These are phyloP conservation scores for Aciculosporium take DNA, from an alignment of 2,329 filamentous ascomycete species.

Conservation along the genomic window DNA sequence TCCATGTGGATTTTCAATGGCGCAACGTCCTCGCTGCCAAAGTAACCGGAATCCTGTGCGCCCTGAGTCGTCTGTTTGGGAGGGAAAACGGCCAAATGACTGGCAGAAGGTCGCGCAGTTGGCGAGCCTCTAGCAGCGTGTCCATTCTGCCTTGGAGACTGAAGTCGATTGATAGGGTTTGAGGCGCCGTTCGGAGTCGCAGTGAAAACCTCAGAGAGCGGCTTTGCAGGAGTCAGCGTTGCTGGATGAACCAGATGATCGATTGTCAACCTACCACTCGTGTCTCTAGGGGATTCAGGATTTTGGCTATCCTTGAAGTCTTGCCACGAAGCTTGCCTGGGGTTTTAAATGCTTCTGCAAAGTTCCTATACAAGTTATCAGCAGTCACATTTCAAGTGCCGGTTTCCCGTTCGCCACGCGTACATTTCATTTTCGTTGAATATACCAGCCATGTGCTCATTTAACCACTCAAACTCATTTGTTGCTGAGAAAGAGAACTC, in stretches of 20 bases:
- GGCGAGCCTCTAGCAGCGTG: constrained; percentile 28
- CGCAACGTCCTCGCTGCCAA: constrained; percentile 44
- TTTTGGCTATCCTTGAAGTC: constrained; percentile 59
- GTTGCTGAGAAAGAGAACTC: constrained; percentile 86
- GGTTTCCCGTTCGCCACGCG: constrained; percentile 7
- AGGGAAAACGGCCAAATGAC: constrained; percentile 17
- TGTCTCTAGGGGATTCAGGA: constrained; percentile 39
- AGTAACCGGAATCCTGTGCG: constrained; percentile 52
- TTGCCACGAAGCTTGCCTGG: constrained; percentile 72
- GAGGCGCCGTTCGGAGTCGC: constrained; percentile 41
- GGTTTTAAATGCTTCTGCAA: constrained; percentile 92
- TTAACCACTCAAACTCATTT: constrained; percentile 95
- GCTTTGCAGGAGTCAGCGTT: constrained; percentile 27
- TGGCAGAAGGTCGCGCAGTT: constrained; percentile 19
- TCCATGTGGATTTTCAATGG: constrained; percentile 13
- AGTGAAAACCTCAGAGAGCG: constrained; percentile 44
- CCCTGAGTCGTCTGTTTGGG: constrained; percentile 14
- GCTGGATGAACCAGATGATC: neutral
- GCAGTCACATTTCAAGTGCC: neutral
- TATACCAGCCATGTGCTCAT: constrained; percentile 94
- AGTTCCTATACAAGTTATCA: constrained; percentile 45
- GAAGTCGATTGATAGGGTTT: constrained; percentile 33
- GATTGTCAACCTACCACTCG: constrained; percentile 43
- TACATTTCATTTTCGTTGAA: constrained; percentile 81
- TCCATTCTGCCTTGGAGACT: constrained; percentile 44